Base-by-base conservation (phyloP, 176 grass and related monocot genomes). In the Triticum turgidum region DNA sequence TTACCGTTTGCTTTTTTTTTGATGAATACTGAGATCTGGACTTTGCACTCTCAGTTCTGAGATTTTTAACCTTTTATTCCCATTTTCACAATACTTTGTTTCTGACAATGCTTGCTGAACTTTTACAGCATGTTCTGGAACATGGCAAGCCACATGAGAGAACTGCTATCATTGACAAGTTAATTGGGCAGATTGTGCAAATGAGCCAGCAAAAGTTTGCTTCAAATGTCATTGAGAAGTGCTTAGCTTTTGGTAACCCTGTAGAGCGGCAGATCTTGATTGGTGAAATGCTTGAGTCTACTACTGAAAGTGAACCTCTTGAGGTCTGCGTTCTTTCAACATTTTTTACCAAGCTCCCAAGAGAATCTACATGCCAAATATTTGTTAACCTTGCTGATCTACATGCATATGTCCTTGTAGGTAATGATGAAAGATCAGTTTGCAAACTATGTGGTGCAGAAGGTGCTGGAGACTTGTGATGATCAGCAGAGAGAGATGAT, bases 371-470 rank as follows among this genome's bases (percentile, higher is more conserved):
- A 51, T 3, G 33, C 8, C 5, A 10, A 39, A 41, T 35, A 74
- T 76, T 81, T 76, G 15, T 71, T 29, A 35, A 14, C 32, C 61
- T 65, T 34, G 69, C 30, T 61, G n/a, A 51, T 69, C 22, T 27
- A 49, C 12, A n/a, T 92, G 21, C 4, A 5, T 39, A 70, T 82
- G 44, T 71, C 30, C 15, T 59, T 87, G 77, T 69, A 94, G 94
- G 92, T 91, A 20, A 97, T 97, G 94, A 97, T 92, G 94, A 97
- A 97, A 88, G 94, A 97, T 38, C 94, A 97, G 90, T 97, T 87
- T 78, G 94, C 92, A 13, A 97, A 94, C 84, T 97, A 97, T 80
- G 94, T 94, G 89, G 94, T 97, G 30, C 94, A 97, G 88, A 97
- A 97, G 78, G 94, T 94, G 85, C 65, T 97, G 68, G 94, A 97